Evolutionary conservation across 176 grass and related monocot species (phyloP), one percentile per base, ranked within the genome.

Genomic region (Avena sativa): DNA sequence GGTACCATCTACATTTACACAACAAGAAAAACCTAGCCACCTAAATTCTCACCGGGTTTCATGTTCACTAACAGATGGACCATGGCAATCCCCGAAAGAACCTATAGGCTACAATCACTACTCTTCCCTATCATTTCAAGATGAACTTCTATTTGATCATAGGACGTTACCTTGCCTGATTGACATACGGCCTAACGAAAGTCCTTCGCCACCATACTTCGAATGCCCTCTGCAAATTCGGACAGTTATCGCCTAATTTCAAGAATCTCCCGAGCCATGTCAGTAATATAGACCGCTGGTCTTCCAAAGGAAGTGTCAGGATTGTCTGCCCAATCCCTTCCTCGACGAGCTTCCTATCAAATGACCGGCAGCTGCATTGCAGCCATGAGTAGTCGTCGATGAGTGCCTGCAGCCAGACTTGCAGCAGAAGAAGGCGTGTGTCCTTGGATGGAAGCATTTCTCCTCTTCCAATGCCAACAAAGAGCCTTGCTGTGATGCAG

Each of bases 201-300:
- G 96, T 95, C 81, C 96, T 92, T n/a, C 90, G 90, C 96, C 93
- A 98, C 96, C 96, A 95, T 67, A 98, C 96, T 40, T 98, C 93
- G 30, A 98, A 98, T 10, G 96, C 96, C 78, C 96, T 93, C 64
- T 91, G 89, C 58, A 98, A 74, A 86, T 95, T 95, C 0, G 96
- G 96, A 70, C 96, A 98, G 49, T 90, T 92, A 71, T 95, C 90
- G 0, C 92, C 93, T 2, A 85, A 49, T 82, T 89, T 90, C 81
- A 98, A 89, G 87, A 95, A 98, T 28, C 82, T 91, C 14, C 88
- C 96, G 19, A 95, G 81, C 96, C 93, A 98, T 21, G 78, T 62
- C 12, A 98, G 80, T 16, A 98, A 85, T 46, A 98, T 91, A 6
- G 81, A 75, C 51, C 83, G 89, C 43, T 98, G 96, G 12, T 98